Conservation (phyloP, 164 flowering plant species). For the Hamamelis virginiana region DNA sequence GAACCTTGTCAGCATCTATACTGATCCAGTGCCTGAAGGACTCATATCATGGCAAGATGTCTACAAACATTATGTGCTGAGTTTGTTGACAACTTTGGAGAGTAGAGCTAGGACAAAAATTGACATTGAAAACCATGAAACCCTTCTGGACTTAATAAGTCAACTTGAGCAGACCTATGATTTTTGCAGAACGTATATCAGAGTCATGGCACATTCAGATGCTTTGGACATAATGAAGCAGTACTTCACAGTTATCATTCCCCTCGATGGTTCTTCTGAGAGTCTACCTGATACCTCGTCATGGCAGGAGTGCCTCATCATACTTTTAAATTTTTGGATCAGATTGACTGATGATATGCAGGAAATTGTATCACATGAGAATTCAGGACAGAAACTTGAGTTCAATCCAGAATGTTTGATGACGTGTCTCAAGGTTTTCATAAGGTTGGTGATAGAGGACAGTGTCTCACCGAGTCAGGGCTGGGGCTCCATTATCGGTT, state of each 20-base stretch:
- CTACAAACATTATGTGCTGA: constrained; percentile 54
- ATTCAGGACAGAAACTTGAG: constrained; percentile 24
- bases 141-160: constrained; percentile 39
- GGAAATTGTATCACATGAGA: constrained; percentile 34
- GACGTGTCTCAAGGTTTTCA: constrained; percentile 53
- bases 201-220: constrained; percentile 39
- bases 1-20: constrained; percentile 40
- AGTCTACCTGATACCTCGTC: constrained; percentile 39
- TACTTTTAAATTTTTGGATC: constrained; percentile 69
- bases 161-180: constrained; percentile 75
- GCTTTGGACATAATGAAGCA: constrained; percentile 49
- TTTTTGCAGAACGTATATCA: constrained; percentile 44
- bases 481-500: constrained; percentile 55
- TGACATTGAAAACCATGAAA: constrained; percentile 38
- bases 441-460: constrained; percentile 55
- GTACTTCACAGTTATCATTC: constrained; percentile 48
- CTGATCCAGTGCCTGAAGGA: constrained; percentile 39
- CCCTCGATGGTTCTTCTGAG: constrained; percentile 26
- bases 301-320: constrained; percentile 68
- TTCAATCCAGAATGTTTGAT: constrained; percentile 37
- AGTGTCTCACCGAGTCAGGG: constrained; percentile 59
- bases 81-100: constrained; percentile 46
- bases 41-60: constrained; percentile 69
- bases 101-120: constrained; percentile 28
- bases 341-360: constrained; percentile 61